Evolutionary conservation across 225 moss, liverwort and hornwort species (phyloP), one percentile per base, ranked within the genome.

Genomic region (Pseudisothecium myosuroides): DNA sequence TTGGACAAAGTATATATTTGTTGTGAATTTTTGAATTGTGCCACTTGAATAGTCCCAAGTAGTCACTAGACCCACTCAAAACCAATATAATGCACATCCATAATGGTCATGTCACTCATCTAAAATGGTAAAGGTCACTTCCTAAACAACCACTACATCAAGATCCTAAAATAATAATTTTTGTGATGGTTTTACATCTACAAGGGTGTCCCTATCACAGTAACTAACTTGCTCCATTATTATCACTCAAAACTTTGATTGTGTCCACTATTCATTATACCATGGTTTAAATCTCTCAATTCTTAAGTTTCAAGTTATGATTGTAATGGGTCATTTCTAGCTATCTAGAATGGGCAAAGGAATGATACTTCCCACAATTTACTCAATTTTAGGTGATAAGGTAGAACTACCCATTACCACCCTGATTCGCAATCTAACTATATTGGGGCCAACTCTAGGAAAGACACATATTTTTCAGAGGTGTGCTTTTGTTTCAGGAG

Each of bases 301-400:
- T 56, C 11, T 56, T 1, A 0, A 55, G 0, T 6, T 24, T 26
- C 2, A 56, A 8, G 0, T 2, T 6, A 56, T n/a, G 26, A 56
- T n/a, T 79, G 6, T n/a, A 55, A n/a, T 4, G 22, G 4, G 3
- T n/a, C 4, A 24, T n/a, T 37, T 1, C 5, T 6, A 78, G 6
- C 37, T 78, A 55, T 3, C 1, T 6, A 55, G 4, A 37, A 55
- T 16, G 2, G 37, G 1, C 10, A 55, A 55, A 37, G 2, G 2
- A 37, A 55, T 36, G 6, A 78, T 55, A 6, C 4, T n/a, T 55
- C 6, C 16, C 17, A 56, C 2, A 16, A 56, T 78, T 24, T n/a
- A 24, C 27, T n/a, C 17, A 27, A 56, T 17, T 27, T 26, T 27
- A 56, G 11, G 7, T 56, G 6, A 26, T 56, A n/a, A n/a, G n/a